A percentile compares a stretch with the other conserved stretches of the same genome.
Conservation (phyloP, 1,284 basidiomycete genomes). For the Cryptococcus depauperatus region DNA sequence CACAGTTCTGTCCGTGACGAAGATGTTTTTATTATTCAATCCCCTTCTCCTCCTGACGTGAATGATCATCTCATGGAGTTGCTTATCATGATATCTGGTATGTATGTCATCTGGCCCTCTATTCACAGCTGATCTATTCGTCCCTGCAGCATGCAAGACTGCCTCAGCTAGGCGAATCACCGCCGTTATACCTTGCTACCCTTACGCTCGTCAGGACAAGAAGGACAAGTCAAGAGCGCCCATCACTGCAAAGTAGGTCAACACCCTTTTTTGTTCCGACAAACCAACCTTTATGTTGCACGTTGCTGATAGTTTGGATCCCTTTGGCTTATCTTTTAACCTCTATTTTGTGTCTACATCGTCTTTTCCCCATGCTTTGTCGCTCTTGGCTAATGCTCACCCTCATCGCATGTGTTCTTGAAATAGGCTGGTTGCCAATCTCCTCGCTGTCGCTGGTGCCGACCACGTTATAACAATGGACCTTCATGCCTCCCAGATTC, state of each 20-base stretch:
- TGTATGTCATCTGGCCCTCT: conserved; percentile 12
- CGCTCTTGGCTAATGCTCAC: not conserved
- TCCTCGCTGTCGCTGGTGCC: conserved; percentile 90
- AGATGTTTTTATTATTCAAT: conserved; percentile 92
- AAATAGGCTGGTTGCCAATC: conserved; percentile 71
- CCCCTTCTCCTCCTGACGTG: conserved; percentile 43
- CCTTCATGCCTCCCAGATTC: conserved; percentile 95
- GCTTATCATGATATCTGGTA: conserved; percentile 48
- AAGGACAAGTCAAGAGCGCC: conserved; percentile 96
- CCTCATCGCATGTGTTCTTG: not conserved
- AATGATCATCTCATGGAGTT: conserved; percentile 51
- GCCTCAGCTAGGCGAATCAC: conserved; percentile 94
- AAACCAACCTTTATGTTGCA: not conserved
- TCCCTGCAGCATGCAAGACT: conserved; percentile 85
- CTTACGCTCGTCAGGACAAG: conserved; percentile 95
- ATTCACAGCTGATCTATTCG: too few species aligned
- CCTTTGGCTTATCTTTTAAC: not conserved
- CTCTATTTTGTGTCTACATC: not conserved
- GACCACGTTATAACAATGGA: conserved; percentile 99
- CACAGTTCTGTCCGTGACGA: conserved; percentile 93
- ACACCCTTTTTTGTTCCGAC: not conserved
- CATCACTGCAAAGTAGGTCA: conserved; percentile 77
- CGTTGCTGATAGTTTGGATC: conserved; percentile 1
- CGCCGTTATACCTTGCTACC: conserved; percentile 95
- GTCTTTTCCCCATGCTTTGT: not conserved